phyloP scores from a whole-genome alignment of 495 filamentous ascomycete species.

The Cryomyces minteri region DNA sequence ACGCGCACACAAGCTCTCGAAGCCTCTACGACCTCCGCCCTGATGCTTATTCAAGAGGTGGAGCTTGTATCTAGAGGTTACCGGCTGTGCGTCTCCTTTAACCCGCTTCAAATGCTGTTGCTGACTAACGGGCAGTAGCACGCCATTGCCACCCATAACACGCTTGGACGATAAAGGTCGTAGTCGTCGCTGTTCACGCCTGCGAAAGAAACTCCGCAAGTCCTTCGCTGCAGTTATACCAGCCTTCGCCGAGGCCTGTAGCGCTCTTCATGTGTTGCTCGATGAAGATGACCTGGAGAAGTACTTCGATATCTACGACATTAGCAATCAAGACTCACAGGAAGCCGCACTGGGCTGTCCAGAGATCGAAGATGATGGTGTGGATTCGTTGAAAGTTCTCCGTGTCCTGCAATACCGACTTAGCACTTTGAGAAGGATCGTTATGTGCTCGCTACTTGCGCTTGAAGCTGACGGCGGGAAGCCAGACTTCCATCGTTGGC shows the following conservation, averaged over 20 bases:
- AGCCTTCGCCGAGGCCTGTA: conserved; percentile 46
- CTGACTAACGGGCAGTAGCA: conserved; percentile 7
- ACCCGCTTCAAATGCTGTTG: neutral
- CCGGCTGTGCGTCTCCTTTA: conserved; percentile 43
- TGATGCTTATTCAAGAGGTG: conserved; percentile 87
- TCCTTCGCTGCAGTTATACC: conserved; percentile 51
- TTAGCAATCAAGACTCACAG: conserved; percentile 56
- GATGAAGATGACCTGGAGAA: conserved; percentile 68
- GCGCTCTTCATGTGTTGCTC: conserved; percentile 47
- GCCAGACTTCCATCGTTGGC: conserved; percentile 64
- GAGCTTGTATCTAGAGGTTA: conserved; percentile 92
- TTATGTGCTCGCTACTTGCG: conserved; percentile 72
- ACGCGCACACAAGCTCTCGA: conserved; percentile 68
- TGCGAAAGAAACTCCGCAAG: conserved; percentile 55
- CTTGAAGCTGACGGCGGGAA: conserved; percentile 72
- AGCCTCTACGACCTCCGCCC: conserved; percentile 54
- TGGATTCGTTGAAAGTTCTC: conserved; percentile 60
- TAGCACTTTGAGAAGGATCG: conserved; percentile 60
- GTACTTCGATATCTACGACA: conserved; percentile 84
- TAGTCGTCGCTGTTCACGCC: conserved; percentile 53
- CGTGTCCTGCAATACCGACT: conserved; percentile 64
- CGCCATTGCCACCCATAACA: conserved; percentile 12
- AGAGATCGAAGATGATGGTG: conserved; percentile 46
- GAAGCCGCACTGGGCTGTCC: conserved; percentile 43
- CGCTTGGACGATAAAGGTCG: conserved; percentile 29